Percentiles rank a stretch among this genome's conserved stretches.
Conservation (phyloP, 176 grass and related monocot species). For the Raddia guianensis region DNA sequence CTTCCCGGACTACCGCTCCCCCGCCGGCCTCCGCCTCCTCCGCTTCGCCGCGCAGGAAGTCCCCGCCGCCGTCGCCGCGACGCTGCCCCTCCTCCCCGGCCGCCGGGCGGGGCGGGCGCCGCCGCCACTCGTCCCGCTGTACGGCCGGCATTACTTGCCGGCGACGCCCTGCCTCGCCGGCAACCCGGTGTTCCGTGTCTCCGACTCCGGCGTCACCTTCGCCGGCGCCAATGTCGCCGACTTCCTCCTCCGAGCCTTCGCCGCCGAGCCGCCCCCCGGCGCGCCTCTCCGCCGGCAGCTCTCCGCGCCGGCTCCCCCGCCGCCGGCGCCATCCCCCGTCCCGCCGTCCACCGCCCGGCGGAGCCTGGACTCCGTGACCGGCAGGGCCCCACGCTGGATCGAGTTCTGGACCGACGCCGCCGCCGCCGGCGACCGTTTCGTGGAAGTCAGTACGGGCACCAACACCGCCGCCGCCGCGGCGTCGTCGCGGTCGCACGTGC, state of each 20-base stretch:
- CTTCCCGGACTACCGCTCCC: constrained; percentile 65
- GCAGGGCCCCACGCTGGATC: constrained; percentile 82
- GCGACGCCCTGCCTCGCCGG: constrained; percentile 64
- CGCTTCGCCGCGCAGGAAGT: constrained; percentile 47
- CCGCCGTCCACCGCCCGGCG: constrained; percentile 44
- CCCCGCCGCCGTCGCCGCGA: constrained; percentile 42
- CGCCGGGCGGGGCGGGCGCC: background rate
- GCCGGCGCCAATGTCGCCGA: constrained; percentile 58
- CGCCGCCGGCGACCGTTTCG: constrained; percentile 47
- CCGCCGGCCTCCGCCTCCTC: constrained; percentile 44
- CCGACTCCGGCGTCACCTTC: constrained; percentile 59
- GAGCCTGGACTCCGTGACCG: constrained; percentile 73
- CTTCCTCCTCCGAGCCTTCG: constrained; percentile 69
- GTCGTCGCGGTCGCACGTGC: background rate
- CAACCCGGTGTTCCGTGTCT: constrained; percentile 77
- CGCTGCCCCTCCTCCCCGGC: constrained; percentile 36
- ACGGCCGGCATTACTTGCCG: constrained; percentile 61
- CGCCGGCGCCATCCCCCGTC: constrained; percentile 21
- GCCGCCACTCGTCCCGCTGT: constrained; percentile 49
- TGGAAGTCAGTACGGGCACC: constrained; percentile 40
- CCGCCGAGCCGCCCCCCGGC: constrained; percentile 42
- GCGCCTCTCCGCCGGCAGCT: constrained; percentile 58
- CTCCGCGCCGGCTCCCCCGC: constrained; percentile 48
- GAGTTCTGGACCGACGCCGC: constrained; percentile 99
- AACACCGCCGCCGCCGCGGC: too few relatives aligned